Evolutionary conservation across 176 grass and related monocot species (phyloP).

Genomic region (Saccharum officinarum): DNA sequence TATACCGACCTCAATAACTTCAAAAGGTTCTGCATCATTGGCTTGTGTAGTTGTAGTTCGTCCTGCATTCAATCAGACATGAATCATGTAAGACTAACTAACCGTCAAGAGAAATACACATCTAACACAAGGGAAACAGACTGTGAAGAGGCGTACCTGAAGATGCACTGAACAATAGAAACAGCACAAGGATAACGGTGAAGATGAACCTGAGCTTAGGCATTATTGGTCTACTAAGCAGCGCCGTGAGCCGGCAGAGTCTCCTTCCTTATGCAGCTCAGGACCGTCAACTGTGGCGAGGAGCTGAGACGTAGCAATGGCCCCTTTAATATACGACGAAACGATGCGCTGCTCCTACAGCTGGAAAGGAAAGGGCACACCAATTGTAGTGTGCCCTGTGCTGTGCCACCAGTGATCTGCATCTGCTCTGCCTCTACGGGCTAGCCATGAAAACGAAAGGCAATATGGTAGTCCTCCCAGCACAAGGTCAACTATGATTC

Average conservation of each 20-base stretch:
- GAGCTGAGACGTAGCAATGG: neutral
- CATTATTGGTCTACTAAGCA: conserved; percentile 4
- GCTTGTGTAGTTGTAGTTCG: neutral
- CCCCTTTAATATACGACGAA: conserved; percentile 21
- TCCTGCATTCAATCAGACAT: conserved; percentile 3
- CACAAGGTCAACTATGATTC: conserved; percentile 36
- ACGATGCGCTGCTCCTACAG: neutral
- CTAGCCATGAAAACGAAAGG: conserved; percentile 18
- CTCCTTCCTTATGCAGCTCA: neutral
- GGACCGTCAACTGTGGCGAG: neutral
- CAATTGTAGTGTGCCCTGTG: conserved; percentile 14
- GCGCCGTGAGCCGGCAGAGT: neutral
- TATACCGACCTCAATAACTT: conserved; percentile 28
- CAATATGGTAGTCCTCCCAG: neutral
- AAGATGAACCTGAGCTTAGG: conserved; percentile 10
- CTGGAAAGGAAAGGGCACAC: conserved; percentile 24
- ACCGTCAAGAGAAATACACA: neutral
- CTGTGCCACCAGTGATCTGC: conserved; percentile 17
- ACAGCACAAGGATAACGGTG: conserved; percentile 19
- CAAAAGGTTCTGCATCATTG: neutral
- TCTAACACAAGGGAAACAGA: neutral
- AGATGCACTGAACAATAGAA: conserved; percentile 27
- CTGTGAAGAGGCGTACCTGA: conserved; percentile 25
- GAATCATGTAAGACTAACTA: neutral
- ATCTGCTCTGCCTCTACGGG: neutral